Base-by-base conservation (phyloP, 1,284 basidiomycete species). In the Xanthoconium separans region DNA sequence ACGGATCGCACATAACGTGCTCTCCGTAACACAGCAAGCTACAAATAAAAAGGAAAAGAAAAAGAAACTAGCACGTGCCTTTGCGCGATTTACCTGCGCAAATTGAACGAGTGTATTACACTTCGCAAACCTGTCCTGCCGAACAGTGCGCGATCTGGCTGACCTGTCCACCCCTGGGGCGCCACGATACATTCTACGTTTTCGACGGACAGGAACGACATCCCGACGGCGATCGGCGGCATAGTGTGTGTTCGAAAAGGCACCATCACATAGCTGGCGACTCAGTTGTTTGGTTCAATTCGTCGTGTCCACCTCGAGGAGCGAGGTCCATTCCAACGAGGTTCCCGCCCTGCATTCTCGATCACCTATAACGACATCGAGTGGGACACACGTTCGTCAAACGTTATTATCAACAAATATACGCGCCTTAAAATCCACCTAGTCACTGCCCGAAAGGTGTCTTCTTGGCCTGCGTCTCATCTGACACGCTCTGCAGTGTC, bases 201-300 rank as follows among this genome's bases (percentile, higher is more conserved):
- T 59, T 44, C 59, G 61, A 29, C 51, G 2, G 20, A 33, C 12
- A 55, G 64, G 4, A 68, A 72, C 6, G 68, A 72, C 70, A 51
- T 24, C 24, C 74, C 75, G 39, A 78, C 64, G 36, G 77, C 66
- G 39, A 78, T 70, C 58, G 31, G 76, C 77, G 1, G 74, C 73
- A 34, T 5, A 24, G 13, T 24, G 24, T 24, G 2, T 57, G 51
- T 56, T 68, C 66, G 55, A 64, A 72, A 55, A 40, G 66, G 68
- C n/a, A 61, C 56, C 47, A 33, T 57, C 40, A 50, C 29, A 31
- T 24, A 43, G 18, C 40, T 20, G 41, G 44, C 44, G 20, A 51
- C 30, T 24, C 24, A 49, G 20, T 41, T 15, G 13, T 54, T 39
- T 11, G 30, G 22, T 27, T 37, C 20, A 15, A 47, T 37, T 37